These are phyloP conservation scores for Penicillium fuscoglaucum DNA, from an alignment of 2,329 filamentous ascomycete species.

Conservation along the genomic window DNA sequence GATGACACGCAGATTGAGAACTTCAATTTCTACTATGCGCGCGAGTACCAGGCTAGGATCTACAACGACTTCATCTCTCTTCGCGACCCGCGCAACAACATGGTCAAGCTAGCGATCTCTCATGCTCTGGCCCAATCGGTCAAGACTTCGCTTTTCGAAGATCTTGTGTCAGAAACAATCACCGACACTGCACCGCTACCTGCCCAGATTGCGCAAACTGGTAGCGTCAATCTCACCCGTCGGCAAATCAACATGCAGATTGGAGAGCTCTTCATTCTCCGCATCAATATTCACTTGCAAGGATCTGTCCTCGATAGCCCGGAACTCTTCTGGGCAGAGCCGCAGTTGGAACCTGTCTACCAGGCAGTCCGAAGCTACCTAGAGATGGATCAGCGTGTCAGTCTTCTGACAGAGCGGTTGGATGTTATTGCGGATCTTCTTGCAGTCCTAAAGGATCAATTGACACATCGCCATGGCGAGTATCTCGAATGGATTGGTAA, in stretches of 20 bases:
- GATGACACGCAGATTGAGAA: slow-evolving; percentile 94
- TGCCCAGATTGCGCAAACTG: slow-evolving; percentile 86
- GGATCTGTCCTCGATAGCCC: slow-evolving; percentile 95
- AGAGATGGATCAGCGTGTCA: slow-evolving; percentile 96
- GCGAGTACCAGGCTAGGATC: slow-evolving; percentile 95
- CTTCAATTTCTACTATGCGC: slow-evolving; percentile 99
- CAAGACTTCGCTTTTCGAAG: slow-evolving; percentile 96
- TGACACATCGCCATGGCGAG: slow-evolving; percentile 89
- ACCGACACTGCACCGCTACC: slow-evolving; percentile 91
- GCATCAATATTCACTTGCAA: slow-evolving; percentile 97
- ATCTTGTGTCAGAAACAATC: slow-evolving; percentile 90
- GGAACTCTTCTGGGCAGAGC: slow-evolving; percentile 97
- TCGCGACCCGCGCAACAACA: slow-evolving; percentile 91
- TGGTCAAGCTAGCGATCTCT: slow-evolving; percentile 95
- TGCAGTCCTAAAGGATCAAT: slow-evolving; percentile 90
- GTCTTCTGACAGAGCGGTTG: slow-evolving; percentile 81
- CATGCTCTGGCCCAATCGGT: slow-evolving; percentile 95
- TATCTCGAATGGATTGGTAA: slow-evolving; percentile 86
- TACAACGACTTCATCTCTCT: slow-evolving; percentile 99
- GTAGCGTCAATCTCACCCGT: slow-evolving; percentile 84
- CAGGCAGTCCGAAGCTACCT: slow-evolving; percentile 92
- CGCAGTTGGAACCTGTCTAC: slow-evolving; percentile 93
- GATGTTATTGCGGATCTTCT: slow-evolving; percentile 92
- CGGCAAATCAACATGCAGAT: slow-evolving; percentile 99
- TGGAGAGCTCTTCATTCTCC: slow-evolving; percentile 93